phyloP scores from a whole-genome alignment of 1,284 basidiomycete genomes.

The Melampsora abietis-canadensis region DNA sequence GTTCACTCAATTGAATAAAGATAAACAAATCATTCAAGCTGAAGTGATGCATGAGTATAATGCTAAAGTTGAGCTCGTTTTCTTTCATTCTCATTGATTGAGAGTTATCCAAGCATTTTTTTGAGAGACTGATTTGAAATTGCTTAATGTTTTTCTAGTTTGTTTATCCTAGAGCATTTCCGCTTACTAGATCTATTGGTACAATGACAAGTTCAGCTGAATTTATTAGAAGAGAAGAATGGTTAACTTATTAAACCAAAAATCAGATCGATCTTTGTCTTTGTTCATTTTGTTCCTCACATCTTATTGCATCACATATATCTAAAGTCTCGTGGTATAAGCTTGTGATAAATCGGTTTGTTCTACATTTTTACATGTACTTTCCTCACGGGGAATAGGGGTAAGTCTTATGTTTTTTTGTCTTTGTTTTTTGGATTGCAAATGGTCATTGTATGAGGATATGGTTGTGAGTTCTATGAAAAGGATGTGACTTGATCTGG shows the following conservation, averaged over 20 bases:
- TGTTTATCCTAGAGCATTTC: conserved; percentile 72
- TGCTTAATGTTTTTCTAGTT: conserved; percentile 58
- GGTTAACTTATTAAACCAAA: conserved; percentile 22
- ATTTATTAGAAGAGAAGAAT: conserved; percentile 57
- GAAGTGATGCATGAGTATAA: conserved; percentile 86
- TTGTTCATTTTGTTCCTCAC: neutral
- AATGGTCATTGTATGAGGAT: too few species aligned
- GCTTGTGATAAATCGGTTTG: too few species aligned
- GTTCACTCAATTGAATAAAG: conserved; percentile 67
- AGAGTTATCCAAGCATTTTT: conserved; percentile 39
- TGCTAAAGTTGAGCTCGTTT: conserved; percentile 59
- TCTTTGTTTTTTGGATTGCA: too few species aligned
- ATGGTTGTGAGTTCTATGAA: too few species aligned
- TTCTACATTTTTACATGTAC: too few species aligned
- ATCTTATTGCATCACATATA: neutral
- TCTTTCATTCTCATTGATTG: conserved; percentile 14
- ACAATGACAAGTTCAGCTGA: conserved; percentile 82
- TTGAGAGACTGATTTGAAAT: neutral
- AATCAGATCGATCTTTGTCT: neutral
- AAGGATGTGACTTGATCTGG: too few species aligned
- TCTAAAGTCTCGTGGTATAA: too few species aligned
- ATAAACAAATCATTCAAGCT: conserved; percentile 68
- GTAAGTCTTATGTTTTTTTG: too few species aligned
- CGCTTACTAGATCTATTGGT: conserved; percentile 68
- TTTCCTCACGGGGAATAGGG: too few species aligned